phyloP scores from a whole-genome alignment of 352 stramenopile genomes.

The Aphanomyces stellatus region DNA sequence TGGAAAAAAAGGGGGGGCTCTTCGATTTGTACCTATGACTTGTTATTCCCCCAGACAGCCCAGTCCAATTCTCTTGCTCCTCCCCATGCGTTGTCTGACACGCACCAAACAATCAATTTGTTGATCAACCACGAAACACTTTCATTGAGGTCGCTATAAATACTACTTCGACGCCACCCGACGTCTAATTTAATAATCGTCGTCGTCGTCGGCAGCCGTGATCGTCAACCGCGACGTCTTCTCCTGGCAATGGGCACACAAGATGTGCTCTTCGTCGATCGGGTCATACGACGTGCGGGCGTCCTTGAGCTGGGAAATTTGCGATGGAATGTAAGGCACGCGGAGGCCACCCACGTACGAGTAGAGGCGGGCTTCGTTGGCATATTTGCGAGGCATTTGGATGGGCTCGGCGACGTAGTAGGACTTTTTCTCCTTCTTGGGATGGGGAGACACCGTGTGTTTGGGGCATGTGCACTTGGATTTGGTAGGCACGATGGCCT shows the following conservation, averaged over 20 bases:
- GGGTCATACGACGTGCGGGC: constrained; percentile 1
- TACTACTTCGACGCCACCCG: too few species aligned
- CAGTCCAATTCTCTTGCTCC: too few species aligned
- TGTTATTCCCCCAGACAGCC: too few species aligned
- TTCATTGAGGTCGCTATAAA: too few species aligned
- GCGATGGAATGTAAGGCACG: constrained; percentile 12
- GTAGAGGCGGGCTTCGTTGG: neutral
- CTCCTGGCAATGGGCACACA: neutral
- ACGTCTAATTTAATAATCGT: constrained; percentile 11
- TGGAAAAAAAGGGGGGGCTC: too few species aligned
- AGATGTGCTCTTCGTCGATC: neutral
- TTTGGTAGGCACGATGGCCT: neutral
- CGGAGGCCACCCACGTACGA: neutral
- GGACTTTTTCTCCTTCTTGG: neutral
- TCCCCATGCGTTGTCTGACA: too few species aligned
- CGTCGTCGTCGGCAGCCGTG: neutral
- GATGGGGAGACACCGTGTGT: neutral
- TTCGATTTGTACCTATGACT: too few species aligned
- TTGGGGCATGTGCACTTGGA: neutral
- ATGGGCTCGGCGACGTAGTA: neutral
- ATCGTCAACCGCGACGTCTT: neutral
- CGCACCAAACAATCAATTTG: too few species aligned
- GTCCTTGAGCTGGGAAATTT: constrained; percentile 4
- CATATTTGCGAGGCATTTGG: neutral
- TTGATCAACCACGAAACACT: too few species aligned